Conservation (phyloP, 495 filamentous ascomycete species). For the Glarea lozoyensis region DNA sequence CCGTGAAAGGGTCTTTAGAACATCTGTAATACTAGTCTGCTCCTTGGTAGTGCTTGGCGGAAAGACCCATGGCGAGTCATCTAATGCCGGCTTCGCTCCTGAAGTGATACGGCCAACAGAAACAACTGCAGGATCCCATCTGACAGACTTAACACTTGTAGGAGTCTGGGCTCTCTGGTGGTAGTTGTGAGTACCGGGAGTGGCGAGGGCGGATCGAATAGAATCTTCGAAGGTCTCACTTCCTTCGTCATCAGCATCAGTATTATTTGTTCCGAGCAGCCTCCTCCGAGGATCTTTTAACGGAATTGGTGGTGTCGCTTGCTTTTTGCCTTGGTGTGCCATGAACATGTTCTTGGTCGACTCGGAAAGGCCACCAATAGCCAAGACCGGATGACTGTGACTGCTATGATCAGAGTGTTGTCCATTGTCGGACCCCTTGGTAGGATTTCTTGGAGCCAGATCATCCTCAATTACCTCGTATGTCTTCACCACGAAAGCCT, state of each 20-base stretch:
- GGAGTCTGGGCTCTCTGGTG: not conserved
- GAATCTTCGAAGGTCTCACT: conserved; percentile 2
- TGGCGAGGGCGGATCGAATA: conserved; percentile 3
- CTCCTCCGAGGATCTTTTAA: not conserved
- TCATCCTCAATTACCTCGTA: too few relatives aligned
- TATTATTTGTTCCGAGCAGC: not conserved
- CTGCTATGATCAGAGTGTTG: too few relatives aligned
- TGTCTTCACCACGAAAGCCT: too few relatives aligned
- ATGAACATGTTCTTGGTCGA: too few relatives aligned
- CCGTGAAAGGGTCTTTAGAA: conserved; percentile 5
- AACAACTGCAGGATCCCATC: conserved; percentile 18
- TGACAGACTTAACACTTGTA: conserved; percentile 9
- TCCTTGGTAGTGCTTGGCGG: not conserved
- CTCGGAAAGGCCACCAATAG: too few relatives aligned
- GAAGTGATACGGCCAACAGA: conserved; percentile 1
- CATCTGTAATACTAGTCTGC: conserved; percentile 1
- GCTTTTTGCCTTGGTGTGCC: too few relatives aligned
- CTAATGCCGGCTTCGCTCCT: not conserved
- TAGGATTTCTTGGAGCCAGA: too few relatives aligned
- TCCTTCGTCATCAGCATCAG: conserved; percentile 3
- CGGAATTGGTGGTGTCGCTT: not conserved
- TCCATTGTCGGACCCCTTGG: too few relatives aligned
- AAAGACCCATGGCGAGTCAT: not conserved
- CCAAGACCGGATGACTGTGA: too few relatives aligned
- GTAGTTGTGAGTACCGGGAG: not conserved